Conservation (phyloP, 192 early-diverging fungal species). For the Coemansia sp. region DNA sequence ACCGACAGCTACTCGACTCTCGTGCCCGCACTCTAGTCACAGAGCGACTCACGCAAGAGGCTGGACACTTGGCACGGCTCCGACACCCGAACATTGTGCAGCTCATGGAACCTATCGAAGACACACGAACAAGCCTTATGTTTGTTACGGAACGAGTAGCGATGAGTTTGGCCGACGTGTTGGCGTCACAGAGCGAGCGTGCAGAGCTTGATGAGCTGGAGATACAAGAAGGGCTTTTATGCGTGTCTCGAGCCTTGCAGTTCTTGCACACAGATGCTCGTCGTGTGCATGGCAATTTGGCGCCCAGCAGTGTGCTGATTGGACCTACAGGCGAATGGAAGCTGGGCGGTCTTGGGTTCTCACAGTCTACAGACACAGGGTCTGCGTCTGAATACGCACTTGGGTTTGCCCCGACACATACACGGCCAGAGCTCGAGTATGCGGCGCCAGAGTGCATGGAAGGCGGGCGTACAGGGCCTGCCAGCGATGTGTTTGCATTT, state of each 20-base stretch:
- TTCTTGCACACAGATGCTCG: constrained; percentile 75
- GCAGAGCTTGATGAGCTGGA: constrained; percentile 60
- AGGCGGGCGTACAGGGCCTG: constrained; percentile 55
- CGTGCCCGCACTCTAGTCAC: constrained; percentile 56
- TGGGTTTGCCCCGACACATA: constrained; percentile 60
- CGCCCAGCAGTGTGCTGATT: constrained; percentile 72
- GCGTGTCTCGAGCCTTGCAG: constrained; percentile 69
- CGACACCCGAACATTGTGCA: constrained; percentile 78
- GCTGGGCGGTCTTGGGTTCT: constrained; percentile 73
- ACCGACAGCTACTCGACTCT: constrained; percentile 49
- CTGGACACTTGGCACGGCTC: constrained; percentile 65
- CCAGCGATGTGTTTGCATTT: constrained; percentile 77
- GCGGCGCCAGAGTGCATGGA: constrained; percentile 71
- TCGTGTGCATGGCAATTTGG: constrained; percentile 72
- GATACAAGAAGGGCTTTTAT: constrained; percentile 77
- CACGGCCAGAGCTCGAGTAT: constrained; percentile 63
- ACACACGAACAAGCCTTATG: constrained; percentile 61
- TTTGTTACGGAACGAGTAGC: constrained; percentile 79
- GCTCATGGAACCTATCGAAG: constrained; percentile 72
- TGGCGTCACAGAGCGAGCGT: constrained; percentile 26
- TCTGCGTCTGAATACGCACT: constrained; percentile 49
- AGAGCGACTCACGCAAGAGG: constrained; percentile 64
- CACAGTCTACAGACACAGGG: constrained; percentile 1
- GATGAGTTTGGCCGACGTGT: constrained; percentile 63
- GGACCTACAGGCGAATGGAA: constrained; percentile 83